Evolutionary conservation across 805 yeast genomes (phyloP).

Genomic region (Starmerella gropengiesseri): DNA sequence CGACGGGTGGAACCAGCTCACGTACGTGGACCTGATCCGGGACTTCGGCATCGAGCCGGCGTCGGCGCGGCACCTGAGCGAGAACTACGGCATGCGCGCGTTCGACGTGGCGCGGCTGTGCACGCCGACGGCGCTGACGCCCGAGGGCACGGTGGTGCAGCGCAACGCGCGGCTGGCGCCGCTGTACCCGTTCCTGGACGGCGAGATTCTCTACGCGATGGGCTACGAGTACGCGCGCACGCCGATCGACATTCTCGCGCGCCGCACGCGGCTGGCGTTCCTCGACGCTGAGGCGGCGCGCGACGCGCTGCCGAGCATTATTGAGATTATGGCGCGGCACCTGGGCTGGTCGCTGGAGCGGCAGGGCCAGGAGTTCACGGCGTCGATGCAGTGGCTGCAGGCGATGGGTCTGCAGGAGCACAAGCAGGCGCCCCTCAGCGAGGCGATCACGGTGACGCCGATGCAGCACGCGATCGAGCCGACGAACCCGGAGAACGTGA

Average conservation of each 20-base stretch:
- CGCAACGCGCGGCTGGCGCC: conserved; percentile 24
- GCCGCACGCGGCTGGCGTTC: conserved; percentile 89
- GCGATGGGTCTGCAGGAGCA: conserved; percentile 32
- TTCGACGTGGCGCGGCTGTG: conserved; percentile 51
- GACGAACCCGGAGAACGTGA: conserved; percentile 4
- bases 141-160: conserved; percentile 40
- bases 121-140: conserved; percentile 26
- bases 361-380: conserved; percentile 40
- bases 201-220: conserved; percentile 75
- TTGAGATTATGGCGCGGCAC: conserved; percentile 72
- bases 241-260: conserved; percentile 79
- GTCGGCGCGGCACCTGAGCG: conserved; percentile 71
- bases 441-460: conserved; percentile 15
- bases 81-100: conserved; percentile 84
- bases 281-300: conserved; percentile 77
- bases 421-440: conserved; percentile 12
- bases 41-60: conserved; percentile 58
- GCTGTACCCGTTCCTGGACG: conserved; percentile 67
- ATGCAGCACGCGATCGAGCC: conserved; percentile 7
- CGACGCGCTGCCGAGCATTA: conserved; percentile 71
- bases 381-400: conserved; percentile 29
- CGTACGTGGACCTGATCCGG: conserved; percentile 70
- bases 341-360: conserved; percentile 58
- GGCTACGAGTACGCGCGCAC: conserved; percentile 77
- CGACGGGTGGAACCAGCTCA: conserved; percentile 62